Conservation (phyloP, 78 protist species). For the Mantamonas sphyraenae region DNA sequence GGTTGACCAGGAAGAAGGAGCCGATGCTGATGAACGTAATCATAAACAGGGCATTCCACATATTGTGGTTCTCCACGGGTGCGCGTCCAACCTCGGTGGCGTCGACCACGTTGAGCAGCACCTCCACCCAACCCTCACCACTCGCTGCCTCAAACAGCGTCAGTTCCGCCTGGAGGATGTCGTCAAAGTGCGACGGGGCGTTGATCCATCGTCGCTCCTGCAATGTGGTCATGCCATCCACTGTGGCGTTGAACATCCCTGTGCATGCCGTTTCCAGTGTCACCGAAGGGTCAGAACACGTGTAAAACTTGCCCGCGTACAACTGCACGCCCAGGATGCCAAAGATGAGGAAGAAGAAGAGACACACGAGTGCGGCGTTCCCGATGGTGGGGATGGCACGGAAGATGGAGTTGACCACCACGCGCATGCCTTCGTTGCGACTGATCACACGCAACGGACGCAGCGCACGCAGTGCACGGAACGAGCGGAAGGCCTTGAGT, state of each 20-base stretch:
- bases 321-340: conserved; percentile 34
- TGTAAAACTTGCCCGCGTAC: background rate
- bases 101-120: conserved; percentile 16
- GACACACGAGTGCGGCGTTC: background rate
- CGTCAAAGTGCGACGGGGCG: conserved; percentile 2
- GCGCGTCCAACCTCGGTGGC: background rate
- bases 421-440: conserved; percentile 17
- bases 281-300: conserved; percentile 4
- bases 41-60: conserved; percentile 12
- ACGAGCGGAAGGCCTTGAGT: conserved; percentile 12
- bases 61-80: background rate
- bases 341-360: conserved; percentile 6
- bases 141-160: conserved; percentile 8
- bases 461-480: conserved; percentile 36
- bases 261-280: background rate
- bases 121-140: conserved; percentile 12
- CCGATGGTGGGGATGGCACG: background rate
- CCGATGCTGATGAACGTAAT: conserved; percentile 5
- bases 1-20: conserved; percentile 16
- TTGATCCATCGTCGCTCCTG: conserved; percentile 11
- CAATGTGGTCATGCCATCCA: too few relatives aligned
- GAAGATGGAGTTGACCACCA: conserved; percentile 15
- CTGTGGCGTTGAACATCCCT: background rate
- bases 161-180: background rate
- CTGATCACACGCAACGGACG: conserved; percentile 58